A percentile compares a stretch with the other conserved stretches of the same genome.
These are phyloP conservation scores for Colletotrichum noveboracense DNA, from an alignment of 2,329 filamentous ascomycete genomes.

Conservation along the genomic window DNA sequence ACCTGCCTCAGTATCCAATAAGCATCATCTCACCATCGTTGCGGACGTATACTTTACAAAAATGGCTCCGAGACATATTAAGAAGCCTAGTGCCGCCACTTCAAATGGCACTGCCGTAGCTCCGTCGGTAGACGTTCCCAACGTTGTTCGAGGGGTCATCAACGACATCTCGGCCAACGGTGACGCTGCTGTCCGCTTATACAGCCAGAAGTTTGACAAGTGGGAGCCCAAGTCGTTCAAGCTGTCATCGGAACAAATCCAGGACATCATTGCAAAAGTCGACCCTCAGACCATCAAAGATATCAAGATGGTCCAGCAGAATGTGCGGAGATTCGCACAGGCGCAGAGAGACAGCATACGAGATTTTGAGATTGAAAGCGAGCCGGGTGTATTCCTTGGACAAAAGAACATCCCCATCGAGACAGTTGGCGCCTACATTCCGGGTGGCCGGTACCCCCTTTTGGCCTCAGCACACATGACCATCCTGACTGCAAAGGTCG, in stretches of 20 bases:
- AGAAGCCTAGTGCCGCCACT: not conserved
- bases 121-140: conserved; percentile 29
- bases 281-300: conserved; percentile 45
- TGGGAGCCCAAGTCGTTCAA: conserved; percentile 56
- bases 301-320: conserved; percentile 27
- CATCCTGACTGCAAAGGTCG: conserved; percentile 58
- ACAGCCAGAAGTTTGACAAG: conserved; percentile 59
- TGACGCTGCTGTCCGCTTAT: conserved; percentile 51
- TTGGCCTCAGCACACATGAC: conserved; percentile 62
- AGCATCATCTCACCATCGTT: not conserved
- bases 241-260: conserved; percentile 48
- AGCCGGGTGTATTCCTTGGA: conserved; percentile 54
- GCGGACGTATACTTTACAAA: fast-evolving
- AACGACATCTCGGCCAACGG: conserved; percentile 50
- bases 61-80: not conserved
- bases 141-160: conserved; percentile 53
- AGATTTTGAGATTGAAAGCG: conserved; percentile 57
- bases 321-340: conserved; percentile 77
- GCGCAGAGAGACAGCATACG: conserved; percentile 75
- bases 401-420: conserved; percentile 55
- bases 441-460: conserved; percentile 56
- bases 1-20: not conserved
- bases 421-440: conserved; percentile 52
- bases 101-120: no score
- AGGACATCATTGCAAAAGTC: conserved; percentile 46